Evolutionary conservation across 2,329 filamentous ascomycete genomes (phyloP).

Genomic region (Colletotrichum cordylinicola): DNA sequence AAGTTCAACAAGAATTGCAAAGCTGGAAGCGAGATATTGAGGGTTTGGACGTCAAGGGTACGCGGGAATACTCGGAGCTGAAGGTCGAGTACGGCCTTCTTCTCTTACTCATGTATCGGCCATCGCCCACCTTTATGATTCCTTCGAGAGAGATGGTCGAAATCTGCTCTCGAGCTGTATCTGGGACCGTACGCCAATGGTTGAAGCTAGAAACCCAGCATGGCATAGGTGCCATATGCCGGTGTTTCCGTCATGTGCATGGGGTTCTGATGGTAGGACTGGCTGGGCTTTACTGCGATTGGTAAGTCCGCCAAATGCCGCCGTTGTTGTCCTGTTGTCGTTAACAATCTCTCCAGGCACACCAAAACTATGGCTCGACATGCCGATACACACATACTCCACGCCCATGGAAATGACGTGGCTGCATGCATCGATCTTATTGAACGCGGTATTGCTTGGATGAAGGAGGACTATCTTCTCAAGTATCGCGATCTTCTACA

Average conservation of each 20-base stretch:
- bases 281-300: conserved; percentile 29
- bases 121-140: conserved; percentile 30
- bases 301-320: conserved; percentile 15
- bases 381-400: neutral
- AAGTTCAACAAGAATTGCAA: conserved; percentile 22
- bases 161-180: conserved; percentile 26
- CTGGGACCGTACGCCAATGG: conserved; percentile 27
- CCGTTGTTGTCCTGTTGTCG: neutral
- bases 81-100: conserved; percentile 29
- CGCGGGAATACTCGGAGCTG: conserved; percentile 27
- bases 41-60: conserved; percentile 21
- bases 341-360: neutral
- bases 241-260: conserved; percentile 27
- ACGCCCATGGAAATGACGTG: conserved; percentile 17
- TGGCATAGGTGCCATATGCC: conserved; percentile 24
- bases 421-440: conserved; percentile 18
- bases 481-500: conserved; percentile 18
- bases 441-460: neutral
- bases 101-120: conserved; percentile 25
- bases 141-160: conserved; percentile 26
- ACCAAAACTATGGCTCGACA: neutral
- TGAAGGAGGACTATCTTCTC: neutral
- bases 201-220: conserved; percentile 13
- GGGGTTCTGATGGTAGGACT: conserved; percentile 25
- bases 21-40: conserved; percentile 25